Evolutionary conservation across 306 rosid species (phyloP).

Genomic region (Lagenaria siceraria): DNA sequence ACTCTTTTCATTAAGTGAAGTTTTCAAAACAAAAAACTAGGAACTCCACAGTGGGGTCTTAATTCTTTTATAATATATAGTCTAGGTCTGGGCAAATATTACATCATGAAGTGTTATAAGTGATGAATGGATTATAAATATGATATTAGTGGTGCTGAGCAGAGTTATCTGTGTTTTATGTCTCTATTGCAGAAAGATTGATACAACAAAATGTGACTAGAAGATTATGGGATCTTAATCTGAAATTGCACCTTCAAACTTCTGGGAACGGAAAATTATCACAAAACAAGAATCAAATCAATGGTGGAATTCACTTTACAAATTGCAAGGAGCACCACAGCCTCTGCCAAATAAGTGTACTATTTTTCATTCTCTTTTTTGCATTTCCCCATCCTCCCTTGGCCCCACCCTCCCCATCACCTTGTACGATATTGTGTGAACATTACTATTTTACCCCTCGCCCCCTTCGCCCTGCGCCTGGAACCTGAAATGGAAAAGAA

Average conservation of each 20-base stretch:
- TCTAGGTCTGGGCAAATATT: not conserved
- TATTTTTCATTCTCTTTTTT: not conserved
- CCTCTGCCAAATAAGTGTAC: not conserved
- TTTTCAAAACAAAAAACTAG: not conserved
- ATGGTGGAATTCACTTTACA: not conserved
- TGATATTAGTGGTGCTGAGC: not conserved
- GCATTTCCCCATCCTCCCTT: not conserved
- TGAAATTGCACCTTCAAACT: not conserved
- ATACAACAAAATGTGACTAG: not conserved
- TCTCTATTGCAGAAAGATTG: constrained; percentile 1
- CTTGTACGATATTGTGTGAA: not conserved
- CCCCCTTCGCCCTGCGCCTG: not conserved
- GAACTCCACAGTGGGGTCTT: not conserved
- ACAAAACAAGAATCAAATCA: not conserved
- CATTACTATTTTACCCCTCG: not conserved
- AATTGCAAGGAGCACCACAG: not conserved
- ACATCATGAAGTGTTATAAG: not conserved
- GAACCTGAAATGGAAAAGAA: not conserved
- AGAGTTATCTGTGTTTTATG: not conserved
- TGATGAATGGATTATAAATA: not conserved
- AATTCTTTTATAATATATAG: not conserved
- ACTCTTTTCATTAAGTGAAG: too few species aligned
- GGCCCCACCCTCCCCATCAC: not conserved
- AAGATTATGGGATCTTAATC: not conserved
- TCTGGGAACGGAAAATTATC: not conserved